Conservation (phyloP, 768 basidiomycete species). For the Collybiopsis luxurians region DNA sequence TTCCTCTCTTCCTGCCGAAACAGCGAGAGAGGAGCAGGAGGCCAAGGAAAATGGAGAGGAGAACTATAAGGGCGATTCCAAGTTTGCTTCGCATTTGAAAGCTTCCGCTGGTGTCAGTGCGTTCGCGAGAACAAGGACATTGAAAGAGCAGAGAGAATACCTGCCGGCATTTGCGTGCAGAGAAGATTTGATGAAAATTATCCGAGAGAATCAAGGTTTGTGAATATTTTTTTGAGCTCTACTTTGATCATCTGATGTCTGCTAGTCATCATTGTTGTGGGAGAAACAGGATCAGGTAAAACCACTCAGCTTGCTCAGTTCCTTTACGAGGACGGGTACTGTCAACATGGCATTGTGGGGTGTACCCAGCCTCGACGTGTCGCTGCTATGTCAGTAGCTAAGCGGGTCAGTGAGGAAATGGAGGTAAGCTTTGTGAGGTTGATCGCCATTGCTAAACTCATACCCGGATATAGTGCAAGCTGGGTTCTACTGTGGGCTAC, state of each 20-base stretch:
- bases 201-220: slow-evolving; percentile 93
- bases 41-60: slow-evolving; percentile 53
- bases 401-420: slow-evolving; percentile 99
- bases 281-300: slow-evolving; percentile 99
- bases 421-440: slow-evolving; percentile 53
- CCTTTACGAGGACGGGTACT: slow-evolving; percentile 96
- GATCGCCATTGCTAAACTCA: slow-evolving; percentile 7
- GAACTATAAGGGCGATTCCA: slow-evolving; percentile 89
- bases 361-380: slow-evolving; percentile 99
- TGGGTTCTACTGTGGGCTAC: slow-evolving; percentile 91
- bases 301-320: slow-evolving; percentile 96
- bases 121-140: slow-evolving; percentile 77
- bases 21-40: slow-evolving; percentile 44
- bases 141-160: slow-evolving; percentile 96
- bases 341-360: slow-evolving; percentile 83
- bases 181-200: slow-evolving; percentile 83
- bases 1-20: slow-evolving; percentile 51
- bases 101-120: slow-evolving; percentile 70
- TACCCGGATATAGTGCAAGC: slow-evolving; percentile 59
- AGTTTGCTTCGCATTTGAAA: slow-evolving; percentile 95
- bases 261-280: slow-evolving; percentile 89
- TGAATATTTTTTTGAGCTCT: not conserved
- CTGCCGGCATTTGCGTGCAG: slow-evolving; percentile 97
- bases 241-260: slow-evolving; percentile 4
- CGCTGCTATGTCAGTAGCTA: slow-evolving; percentile 99